Base-by-base conservation (phyloP, 2,329 filamentous ascomycete species). In the Talaromyces sp. region DNA sequence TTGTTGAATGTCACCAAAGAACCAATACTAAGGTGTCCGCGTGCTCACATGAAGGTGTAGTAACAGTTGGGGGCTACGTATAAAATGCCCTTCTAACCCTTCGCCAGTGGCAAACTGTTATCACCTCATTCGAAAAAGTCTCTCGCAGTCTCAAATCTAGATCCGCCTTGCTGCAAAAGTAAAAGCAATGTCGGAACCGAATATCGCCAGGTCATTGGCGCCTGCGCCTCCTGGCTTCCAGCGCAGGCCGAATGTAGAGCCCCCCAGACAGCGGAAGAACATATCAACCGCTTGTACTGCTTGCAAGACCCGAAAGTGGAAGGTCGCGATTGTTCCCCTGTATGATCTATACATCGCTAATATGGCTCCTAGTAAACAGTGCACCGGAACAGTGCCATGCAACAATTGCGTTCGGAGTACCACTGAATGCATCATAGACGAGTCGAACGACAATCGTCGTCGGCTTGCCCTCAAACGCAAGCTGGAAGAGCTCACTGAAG, bases 311-410 rank as follows among this genome's bases (percentile, higher is more conserved):
- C 50, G 64, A 48, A 65, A 65, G 35, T 65, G 64, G 64, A 65
- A 65, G 64, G 64, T 65, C 52, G 31, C 33, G 27, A 14, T 56
- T 16, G 24, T 19, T 43, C 7, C 19, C 27, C 16, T 39, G 33
- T 31, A 31, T 33, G 8, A n/a, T 33, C 33, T 11, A 14, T 24
- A 37, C 6, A n/a, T 22, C 33, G 52, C 63, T 65, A 62, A 65
- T 43, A 11, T 27, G 27, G 11, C 16, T 41, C 7, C 72, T 77
- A 76, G 41, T 78, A 77, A 63, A 83, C 50, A 70, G 71, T 72
- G 65, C 69, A 64, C 64, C 58, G 70, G 72, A 48, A 67, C 67
- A 6, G 43, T 61, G 3, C 70, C 72, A 4, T 74, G 73, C 64
- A 63, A 68, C 8, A 67, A 66, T 14, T 75, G 73, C 58, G 50